Evolutionary conservation across 1,139 yeast species (phyloP).

Genomic region (Nakaseomyces glabratus): DNA sequence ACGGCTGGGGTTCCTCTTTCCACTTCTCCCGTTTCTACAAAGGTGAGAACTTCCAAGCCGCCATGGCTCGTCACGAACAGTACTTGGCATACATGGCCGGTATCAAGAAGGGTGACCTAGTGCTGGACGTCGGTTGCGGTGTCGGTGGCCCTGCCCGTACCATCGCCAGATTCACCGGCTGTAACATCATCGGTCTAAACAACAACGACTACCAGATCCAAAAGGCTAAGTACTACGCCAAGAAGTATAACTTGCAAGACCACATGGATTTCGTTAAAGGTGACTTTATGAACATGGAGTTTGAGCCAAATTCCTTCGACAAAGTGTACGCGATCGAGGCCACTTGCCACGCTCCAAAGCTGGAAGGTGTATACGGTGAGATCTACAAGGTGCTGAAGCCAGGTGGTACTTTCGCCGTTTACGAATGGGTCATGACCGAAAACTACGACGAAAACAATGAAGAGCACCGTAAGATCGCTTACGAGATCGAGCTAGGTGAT

Average conservation of each 20-base stretch:
- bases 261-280: constrained; percentile 87
- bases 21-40: constrained; percentile 89
- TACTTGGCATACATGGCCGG: constrained; percentile 84
- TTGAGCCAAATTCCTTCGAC: constrained; percentile 80
- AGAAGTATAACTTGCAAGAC: constrained; percentile 53
- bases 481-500: constrained; percentile 96
- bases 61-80: constrained; percentile 96
- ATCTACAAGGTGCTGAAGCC: constrained; percentile 94
- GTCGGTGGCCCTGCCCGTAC: constrained; percentile 99
- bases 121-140: constrained; percentile 97
- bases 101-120: constrained; percentile 69
- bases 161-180: constrained; percentile 83
- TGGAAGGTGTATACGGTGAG: constrained; percentile 93
- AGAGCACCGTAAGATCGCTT: constrained; percentile 89
- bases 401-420: constrained; percentile 95
- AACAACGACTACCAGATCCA: constrained; percentile 96
- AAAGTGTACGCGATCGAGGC: constrained; percentile 99
- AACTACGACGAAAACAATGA: constrained; percentile 77
- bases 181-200: constrained; percentile 81
- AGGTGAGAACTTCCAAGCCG: constrained; percentile 92
- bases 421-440: constrained; percentile 99
- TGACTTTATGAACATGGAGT: constrained; percentile 99
- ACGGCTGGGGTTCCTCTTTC: constrained; percentile 99
- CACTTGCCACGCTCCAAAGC: constrained; percentile 93
- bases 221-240: constrained; percentile 79